Percentiles rank a stretch among this genome's conserved stretches.
Conservation (phyloP, 2,329 filamentous ascomycete genomes). For the Paramyrothecium roridum region DNA sequence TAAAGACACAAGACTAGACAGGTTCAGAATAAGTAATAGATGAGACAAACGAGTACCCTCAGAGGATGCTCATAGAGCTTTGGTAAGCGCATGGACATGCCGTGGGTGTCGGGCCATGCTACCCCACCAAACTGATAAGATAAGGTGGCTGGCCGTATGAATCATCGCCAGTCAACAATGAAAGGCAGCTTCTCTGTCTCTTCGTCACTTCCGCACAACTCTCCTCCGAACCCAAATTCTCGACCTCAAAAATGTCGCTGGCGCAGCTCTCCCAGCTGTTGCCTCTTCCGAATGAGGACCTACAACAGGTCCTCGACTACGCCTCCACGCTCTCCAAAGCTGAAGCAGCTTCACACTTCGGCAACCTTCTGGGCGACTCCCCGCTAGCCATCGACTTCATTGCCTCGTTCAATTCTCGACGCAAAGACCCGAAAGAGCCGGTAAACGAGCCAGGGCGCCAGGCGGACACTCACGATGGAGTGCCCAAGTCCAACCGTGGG, state of each 20-base stretch:
- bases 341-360: conserved; percentile 80
- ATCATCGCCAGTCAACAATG: too few species aligned
- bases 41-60: too few species aligned
- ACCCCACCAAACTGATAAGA: too few species aligned
- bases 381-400: conserved; percentile 74
- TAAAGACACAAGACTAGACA: too few species aligned
- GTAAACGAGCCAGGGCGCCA: conserved; percentile 5
- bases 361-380: conserved; percentile 83
- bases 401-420: conserved; percentile 72
- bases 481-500: conserved; percentile 45
- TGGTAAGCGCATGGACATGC: too few species aligned
- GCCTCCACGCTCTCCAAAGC: conserved; percentile 71
- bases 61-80: too few species aligned
- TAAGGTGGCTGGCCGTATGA: too few species aligned
- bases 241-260: conserved; percentile 42
- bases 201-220: too few species aligned
- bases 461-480: conserved; percentile 31
- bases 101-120: too few species aligned
- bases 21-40: too few species aligned
- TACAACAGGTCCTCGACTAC: conserved; percentile 83
- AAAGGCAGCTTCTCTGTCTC: too few species aligned
- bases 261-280: conserved; percentile 76
- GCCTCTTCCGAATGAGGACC: conserved; percentile 78
- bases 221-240: too few species aligned
- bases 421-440: conserved; percentile 38